Evolutionary conservation across 2,329 filamentous ascomycete genomes (phyloP), one percentile per base, ranked within the genome.

Genomic region (Malbranchea cinnamomea): DNA sequence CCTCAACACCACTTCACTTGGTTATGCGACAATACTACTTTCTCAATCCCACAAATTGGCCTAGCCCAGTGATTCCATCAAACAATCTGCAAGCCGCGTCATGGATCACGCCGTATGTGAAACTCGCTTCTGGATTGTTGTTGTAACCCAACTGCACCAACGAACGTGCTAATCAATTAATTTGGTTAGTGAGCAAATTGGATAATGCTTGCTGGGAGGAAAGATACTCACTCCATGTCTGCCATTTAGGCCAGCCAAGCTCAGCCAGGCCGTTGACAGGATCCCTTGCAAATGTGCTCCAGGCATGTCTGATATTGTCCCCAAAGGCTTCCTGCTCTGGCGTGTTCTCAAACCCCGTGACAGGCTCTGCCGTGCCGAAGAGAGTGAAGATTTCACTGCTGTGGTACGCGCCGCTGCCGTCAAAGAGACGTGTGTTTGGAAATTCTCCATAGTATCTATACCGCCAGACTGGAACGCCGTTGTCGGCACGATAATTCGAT

Each of bases 261-360:
- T 27, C 29, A 12, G 34, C 32, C 16, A 56, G 33, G 0, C 51
- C 51, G 23, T 40, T 33, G 16, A 21, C 24, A 9, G 53, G 49
- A 38, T 54, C 41, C 19, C 38, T 41, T 4, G 48, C 52, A 43
- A 55, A 56, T 4, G 45, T 35, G 5, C 41, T 44, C 46, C 46
- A 54, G 8, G 50, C 49, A 14, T 41, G 37, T 30, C 25, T 39
- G 17, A 47, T 43, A 31, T 42, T 37, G 6, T 23, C 33, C 18
- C 38, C 44, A 6, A 36, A 26, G 43, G 60, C 59, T 40, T 71
- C 67, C 44, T 74, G 64, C 1, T 64, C 60, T 30, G 69, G 65
- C 6, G 68, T 74, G 59, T 74, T 74, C 43, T 65, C 56, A 11
- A 73, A 59, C 43, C 44, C 43, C 16, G 42, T 49, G 4, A 48